A percentile compares a stretch with the other conserved stretches of the same genome.
phyloP scores from a whole-genome alignment of 1,139 yeast species.

The Yamadazyma diddensiae region DNA sequence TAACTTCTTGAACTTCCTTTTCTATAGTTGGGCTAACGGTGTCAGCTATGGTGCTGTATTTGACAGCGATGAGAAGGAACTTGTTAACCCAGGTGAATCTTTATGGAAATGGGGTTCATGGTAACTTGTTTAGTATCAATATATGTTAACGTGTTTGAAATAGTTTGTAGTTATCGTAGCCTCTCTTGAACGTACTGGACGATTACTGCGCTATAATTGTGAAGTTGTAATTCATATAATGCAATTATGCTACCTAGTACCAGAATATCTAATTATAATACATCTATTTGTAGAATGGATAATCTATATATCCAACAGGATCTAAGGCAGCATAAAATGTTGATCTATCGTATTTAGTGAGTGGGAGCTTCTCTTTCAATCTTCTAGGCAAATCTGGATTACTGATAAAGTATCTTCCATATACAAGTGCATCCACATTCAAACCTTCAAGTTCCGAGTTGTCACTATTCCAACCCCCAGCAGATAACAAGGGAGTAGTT shows the following conservation, averaged over 20 bases:
- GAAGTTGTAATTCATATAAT: too few species aligned
- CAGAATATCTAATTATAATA: not conserved
- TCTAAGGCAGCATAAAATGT: slow-evolving; percentile 19
- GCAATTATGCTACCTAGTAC: too few species aligned
- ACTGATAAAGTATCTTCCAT: slow-evolving; percentile 45
- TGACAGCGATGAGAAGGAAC: slow-evolving; percentile 40
- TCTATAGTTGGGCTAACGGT: slow-evolving; percentile 28
- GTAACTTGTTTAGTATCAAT: too few species aligned
- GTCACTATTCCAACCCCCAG: slow-evolving; percentile 14
- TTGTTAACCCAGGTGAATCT: slow-evolving; percentile 52
- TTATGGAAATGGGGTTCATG: slow-evolving; percentile 49
- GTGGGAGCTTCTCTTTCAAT: slow-evolving; percentile 19
- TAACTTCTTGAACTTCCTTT: slow-evolving; percentile 23
- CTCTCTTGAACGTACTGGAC: too few species aligned
- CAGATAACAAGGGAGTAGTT: slow-evolving; percentile 15
- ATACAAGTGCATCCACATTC: slow-evolving; percentile 25
- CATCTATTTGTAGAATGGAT: slow-evolving; percentile 2
- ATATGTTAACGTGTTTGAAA: too few species aligned
- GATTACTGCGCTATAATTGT: too few species aligned
- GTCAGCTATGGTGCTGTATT: slow-evolving; percentile 37
- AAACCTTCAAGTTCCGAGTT: slow-evolving; percentile 6
- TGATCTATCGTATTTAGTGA: slow-evolving; percentile 20
- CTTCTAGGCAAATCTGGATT: slow-evolving; percentile 48
- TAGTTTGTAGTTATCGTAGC: too few species aligned
- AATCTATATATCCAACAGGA: slow-evolving; percentile 11